These are phyloP conservation scores for Fomitopsis betulina DNA, from an alignment of 1,284 basidiomycete species.

Conservation along the genomic window DNA sequence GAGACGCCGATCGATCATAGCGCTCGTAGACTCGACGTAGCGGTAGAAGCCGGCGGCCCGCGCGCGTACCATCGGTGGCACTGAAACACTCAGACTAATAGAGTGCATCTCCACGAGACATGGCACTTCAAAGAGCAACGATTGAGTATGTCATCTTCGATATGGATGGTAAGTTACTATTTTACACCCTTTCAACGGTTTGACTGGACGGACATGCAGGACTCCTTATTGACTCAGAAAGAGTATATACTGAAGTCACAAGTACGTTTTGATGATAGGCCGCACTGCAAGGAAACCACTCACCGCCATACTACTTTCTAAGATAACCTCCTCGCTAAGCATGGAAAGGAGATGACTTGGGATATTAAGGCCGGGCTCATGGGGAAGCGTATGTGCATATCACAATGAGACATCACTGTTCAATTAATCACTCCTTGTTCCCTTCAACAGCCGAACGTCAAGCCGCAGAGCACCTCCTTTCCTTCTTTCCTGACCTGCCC, in stretches of 20 bases:
- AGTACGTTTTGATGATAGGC: conserved; percentile 35
- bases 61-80: background rate
- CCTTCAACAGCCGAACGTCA: conserved; percentile 52
- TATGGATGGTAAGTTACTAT: conserved; percentile 59
- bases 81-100: too few species aligned
- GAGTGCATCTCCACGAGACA: too few species aligned
- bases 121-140: conserved; percentile 11
- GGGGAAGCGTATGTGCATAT: conserved; percentile 65
- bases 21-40: too few species aligned
- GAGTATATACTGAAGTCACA: conserved; percentile 70
- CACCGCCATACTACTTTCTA: background rate
- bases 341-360: conserved; percentile 77
- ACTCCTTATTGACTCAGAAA: conserved; percentile 68
- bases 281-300: background rate
- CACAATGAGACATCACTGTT: too few species aligned
- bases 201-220: conserved; percentile 24
- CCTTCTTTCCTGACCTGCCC: conserved; percentile 67
- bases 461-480: conserved; percentile 61
- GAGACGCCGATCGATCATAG: too few species aligned
- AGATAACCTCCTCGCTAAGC: conserved; percentile 70
- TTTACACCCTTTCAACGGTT: background rate
- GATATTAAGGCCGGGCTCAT: conserved; percentile 79
- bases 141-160: conserved; percentile 78
- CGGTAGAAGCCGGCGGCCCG: too few species aligned
- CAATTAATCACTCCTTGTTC: background rate